Percentiles rank a stretch among this genome's conserved stretches.
These are phyloP conservation scores for Mycena vulgaris DNA, from an alignment of 768 basidiomycete genomes.

Conservation along the genomic window DNA sequence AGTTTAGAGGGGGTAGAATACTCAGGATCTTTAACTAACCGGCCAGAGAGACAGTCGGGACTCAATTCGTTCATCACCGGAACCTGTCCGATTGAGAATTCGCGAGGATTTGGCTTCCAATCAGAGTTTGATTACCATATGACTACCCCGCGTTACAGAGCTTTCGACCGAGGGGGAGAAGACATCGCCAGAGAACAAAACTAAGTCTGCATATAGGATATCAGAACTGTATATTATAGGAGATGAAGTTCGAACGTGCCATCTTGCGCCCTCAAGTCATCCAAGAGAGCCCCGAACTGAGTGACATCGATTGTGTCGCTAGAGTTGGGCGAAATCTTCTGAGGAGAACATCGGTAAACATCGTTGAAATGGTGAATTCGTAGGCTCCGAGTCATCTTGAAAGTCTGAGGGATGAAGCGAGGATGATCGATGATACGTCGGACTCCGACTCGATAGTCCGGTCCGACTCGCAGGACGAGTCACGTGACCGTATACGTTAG, in stretches of 20 bases:
- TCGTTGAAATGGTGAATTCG: slow-evolving; percentile 83
- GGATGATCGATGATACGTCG: too few relatives aligned
- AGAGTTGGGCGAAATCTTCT: slow-evolving; percentile 70
- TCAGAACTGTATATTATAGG: too few relatives aligned
- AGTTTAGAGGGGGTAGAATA: not conserved
- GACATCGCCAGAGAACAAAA: slow-evolving; percentile 91
- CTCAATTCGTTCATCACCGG: slow-evolving; percentile 87
- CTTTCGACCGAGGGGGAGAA: slow-evolving; percentile 92
- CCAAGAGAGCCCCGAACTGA: slow-evolving; percentile 84
- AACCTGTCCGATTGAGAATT: slow-evolving; percentile 64
- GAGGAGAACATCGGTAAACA: slow-evolving; percentile 85
- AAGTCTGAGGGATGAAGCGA: too few relatives aligned
- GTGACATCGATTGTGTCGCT: slow-evolving; percentile 86
- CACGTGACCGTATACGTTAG: too few relatives aligned
- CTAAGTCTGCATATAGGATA: slow-evolving; percentile 62
- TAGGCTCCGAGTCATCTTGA: not conserved
- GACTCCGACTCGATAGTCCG: too few relatives aligned
- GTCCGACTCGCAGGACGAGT: too few relatives aligned
- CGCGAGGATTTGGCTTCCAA: not conserved
- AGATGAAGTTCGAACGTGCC: slow-evolving; percentile 12
- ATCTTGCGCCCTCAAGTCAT: slow-evolving; percentile 73
- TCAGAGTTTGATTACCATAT: slow-evolving; percentile 89
- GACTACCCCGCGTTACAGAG: slow-evolving; percentile 89
- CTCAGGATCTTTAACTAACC: slow-evolving; percentile 64
- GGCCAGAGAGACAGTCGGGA: slow-evolving; percentile 85